Evolutionary conservation across 805 yeast genomes (phyloP).

Genomic region (Ogataea ganodermae): DNA sequence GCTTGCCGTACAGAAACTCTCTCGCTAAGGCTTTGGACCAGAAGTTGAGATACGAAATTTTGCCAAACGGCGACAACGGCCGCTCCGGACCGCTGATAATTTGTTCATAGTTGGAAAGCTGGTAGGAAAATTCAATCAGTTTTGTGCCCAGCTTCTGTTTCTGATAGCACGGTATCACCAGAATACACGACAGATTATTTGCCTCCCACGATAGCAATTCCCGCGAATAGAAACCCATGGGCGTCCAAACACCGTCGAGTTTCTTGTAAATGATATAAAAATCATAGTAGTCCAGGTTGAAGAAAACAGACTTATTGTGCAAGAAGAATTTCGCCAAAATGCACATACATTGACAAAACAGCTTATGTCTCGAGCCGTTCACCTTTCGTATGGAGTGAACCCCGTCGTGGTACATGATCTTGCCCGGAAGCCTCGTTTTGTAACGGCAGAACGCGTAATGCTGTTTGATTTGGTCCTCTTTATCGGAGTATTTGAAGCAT

Average conservation of each 20-base stretch:
- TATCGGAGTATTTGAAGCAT: conserved; percentile 80
- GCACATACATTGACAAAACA: conserved; percentile 81
- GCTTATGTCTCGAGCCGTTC: conserved; percentile 60
- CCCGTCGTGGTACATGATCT: conserved; percentile 63
- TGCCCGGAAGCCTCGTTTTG: conserved; percentile 55
- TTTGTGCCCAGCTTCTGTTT: conserved; percentile 74
- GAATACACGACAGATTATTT: conserved; percentile 87
- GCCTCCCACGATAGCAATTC: conserved; percentile 78
- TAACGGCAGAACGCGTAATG: conserved; percentile 55
- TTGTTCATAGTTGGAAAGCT: conserved; percentile 64
- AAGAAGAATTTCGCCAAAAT: conserved; percentile 85
- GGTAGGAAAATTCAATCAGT: conserved; percentile 81
- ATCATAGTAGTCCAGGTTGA: conserved; percentile 74
- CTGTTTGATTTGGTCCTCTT: conserved; percentile 41
- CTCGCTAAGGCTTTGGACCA: conserved; percentile 65
- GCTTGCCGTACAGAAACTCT: conserved; percentile 44
- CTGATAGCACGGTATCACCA: conserved; percentile 92
- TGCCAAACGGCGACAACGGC: conserved; percentile 85
- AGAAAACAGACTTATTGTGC: conserved; percentile 87
- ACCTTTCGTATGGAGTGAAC: conserved; percentile 61
- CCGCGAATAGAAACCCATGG: conserved; percentile 92
- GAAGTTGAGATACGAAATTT: conserved; percentile 65
- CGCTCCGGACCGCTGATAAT: conserved; percentile 84
- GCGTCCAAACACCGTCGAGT: conserved; percentile 42
- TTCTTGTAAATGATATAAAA: conserved; percentile 72